Evolutionary conservation across 2,329 filamentous ascomycete genomes (phyloP).

Genomic region (Xylaria sp.): DNA sequence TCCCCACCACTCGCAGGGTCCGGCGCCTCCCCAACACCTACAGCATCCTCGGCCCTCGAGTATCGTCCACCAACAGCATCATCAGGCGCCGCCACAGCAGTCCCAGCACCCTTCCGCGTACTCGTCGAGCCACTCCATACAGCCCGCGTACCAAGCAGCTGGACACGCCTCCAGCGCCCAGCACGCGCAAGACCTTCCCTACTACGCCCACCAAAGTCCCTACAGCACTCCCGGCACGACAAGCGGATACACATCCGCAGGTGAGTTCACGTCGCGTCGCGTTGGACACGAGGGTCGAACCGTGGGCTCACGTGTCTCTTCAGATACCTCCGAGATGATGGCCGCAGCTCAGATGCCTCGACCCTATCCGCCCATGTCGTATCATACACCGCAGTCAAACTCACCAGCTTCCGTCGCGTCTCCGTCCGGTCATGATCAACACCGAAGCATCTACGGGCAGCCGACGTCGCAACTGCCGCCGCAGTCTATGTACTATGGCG

Average conservation of each 20-base stretch:
- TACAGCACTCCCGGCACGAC: constrained; percentile 83
- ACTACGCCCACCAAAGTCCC: constrained; percentile 77
- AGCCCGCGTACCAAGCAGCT: constrained; percentile 70
- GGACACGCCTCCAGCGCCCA: constrained; percentile 64
- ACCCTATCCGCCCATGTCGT: constrained; percentile 84
- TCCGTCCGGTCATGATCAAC: constrained; percentile 84
- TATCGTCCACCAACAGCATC: constrained; percentile 74
- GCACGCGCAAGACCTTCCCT: constrained; percentile 69
- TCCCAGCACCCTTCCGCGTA: constrained; percentile 68
- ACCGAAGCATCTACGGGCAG: constrained; percentile 83
- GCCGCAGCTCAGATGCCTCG: constrained; percentile 71
- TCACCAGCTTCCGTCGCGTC: constrained; percentile 93
- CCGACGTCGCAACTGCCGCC: constrained; percentile 77
- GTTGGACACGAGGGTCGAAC: constrained; percentile 13
- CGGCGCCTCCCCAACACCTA: constrained; percentile 66
- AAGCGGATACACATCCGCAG: constrained; percentile 84
- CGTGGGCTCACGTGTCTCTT: constrained; percentile 22
- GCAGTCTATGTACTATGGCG: constrained; percentile 75
- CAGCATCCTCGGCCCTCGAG: constrained; percentile 73
- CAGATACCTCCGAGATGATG: constrained; percentile 68
- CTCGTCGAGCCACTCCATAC: constrained; percentile 65
- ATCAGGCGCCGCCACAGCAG: constrained; percentile 64
- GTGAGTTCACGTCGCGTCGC: constrained; percentile 55
- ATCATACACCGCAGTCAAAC: constrained; percentile 93
- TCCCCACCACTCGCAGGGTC: constrained; percentile 74